Evolutionary conservation across 78 protist species (phyloP).

Genomic region (Dictyostelium capitatum): DNA sequence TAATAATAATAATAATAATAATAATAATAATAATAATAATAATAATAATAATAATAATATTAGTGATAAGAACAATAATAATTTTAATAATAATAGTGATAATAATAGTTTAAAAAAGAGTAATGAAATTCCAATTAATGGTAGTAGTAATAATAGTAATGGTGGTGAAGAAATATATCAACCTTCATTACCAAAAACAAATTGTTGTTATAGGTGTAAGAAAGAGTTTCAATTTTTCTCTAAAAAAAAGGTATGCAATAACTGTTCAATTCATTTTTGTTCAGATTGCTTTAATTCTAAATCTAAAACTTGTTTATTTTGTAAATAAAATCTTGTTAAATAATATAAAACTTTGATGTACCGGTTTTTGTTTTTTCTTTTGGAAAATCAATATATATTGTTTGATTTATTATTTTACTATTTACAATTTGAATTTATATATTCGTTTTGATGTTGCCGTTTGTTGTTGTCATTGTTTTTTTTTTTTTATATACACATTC

Average conservation of each 20-base stretch:
- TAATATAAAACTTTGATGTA: not conserved
- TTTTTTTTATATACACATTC: not conserved
- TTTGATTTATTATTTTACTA: not conserved
- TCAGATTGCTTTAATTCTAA: conserved; percentile 40
- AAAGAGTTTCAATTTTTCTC: conserved; percentile 46
- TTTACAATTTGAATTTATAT: not conserved
- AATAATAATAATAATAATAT: conserved; percentile 4
- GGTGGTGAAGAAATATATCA: not conserved
- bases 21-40: conserved; percentile 12
- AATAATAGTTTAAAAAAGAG: not conserved
- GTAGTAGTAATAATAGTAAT: not conserved
- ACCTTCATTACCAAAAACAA: not conserved
- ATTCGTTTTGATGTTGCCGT: not conserved
- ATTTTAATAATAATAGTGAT: not conserved
- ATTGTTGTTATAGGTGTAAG: conserved; percentile 35
- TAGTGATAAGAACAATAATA: conserved; percentile 1
- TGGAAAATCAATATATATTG: not conserved
- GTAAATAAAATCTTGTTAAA: conserved; percentile 4
- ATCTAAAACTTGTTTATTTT: conserved; percentile 46
- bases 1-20: not conserved
- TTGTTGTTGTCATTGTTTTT: not conserved
- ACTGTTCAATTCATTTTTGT: conserved; percentile 49
- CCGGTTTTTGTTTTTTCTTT: not conserved
- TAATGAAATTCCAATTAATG: conserved; percentile 8
- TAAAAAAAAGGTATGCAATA: conserved; percentile 36